Evolutionary conservation across 2,329 filamentous ascomycete species (phyloP), one percentile per base, ranked within the genome.

Genomic region (Bipolaris sorokiniana): DNA sequence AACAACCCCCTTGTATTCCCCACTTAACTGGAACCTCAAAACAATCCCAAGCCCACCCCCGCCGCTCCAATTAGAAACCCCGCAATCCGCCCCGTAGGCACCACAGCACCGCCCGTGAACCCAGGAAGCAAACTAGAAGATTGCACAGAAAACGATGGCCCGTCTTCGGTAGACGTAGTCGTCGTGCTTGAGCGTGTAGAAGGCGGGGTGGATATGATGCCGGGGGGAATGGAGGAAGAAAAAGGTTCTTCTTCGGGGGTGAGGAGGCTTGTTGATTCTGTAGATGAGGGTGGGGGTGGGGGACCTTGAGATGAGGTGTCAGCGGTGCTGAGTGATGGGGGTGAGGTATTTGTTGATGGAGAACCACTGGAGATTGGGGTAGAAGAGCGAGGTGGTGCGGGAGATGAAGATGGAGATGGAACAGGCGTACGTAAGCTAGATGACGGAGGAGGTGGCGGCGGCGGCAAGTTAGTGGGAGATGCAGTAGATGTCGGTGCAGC

Each of bases 21-120:
- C 10, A 6, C 23, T 7, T 6, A 7, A 1, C 7, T 26, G 7
- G 2, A 7, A 22, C 18, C 48, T 56, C 56, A 71, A 34, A 72
- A 52, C 22, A 69, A 57, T 1, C 67, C 68, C 7, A 71, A 20
- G 3, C 69, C 69, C 22, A 72, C 7, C 13, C 66, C 69, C 6
- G 66, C 68, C 15, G 67, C 68, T 18, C 69, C 68, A 44, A 71
- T 47, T 2, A 71, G 36, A 51, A 65, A 62, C 1, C 66, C 65
- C 9, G 63, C 67, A 10, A 68, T 51, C 10, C 61, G 48, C 9
- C 57, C 62, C 9, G 59, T 62, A 3, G 58, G 62, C 11, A 54
- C 45, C 0, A 59, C 64, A 3, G 64, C 69, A 9, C 61, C 68
- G 15, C 58, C 66, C 18, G 65, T 64, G 20, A 59, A 65, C 26